Evolutionary conservation across 805 yeast species (phyloP).

Genomic region (Zygoascus tannicola): DNA sequence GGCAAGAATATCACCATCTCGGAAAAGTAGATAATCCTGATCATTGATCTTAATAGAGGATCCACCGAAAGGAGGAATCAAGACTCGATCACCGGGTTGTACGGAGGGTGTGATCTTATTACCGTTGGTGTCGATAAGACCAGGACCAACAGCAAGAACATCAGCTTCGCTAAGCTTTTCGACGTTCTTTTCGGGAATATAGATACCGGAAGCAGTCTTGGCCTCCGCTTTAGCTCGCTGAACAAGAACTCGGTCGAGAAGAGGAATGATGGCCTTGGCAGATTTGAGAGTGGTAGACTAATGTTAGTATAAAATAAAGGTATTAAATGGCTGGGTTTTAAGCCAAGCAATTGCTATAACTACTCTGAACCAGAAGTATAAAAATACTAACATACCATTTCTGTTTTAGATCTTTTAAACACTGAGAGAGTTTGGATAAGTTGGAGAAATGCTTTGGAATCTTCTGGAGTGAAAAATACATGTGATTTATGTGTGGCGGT

Average conservation of each 20-base stretch:
- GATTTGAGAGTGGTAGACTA: conserved; percentile 45
- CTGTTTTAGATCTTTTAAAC: neutral
- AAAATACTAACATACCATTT: conserved; percentile 1
- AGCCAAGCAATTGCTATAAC: too few species aligned
- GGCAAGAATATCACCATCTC: conserved; percentile 92
- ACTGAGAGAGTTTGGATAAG: neutral
- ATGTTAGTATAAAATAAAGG: neutral
- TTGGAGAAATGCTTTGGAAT: conserved; percentile 1
- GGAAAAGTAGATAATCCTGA: conserved; percentile 62
- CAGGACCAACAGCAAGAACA: conserved; percentile 94
- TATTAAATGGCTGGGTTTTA: too few species aligned
- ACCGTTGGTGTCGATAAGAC: conserved; percentile 69
- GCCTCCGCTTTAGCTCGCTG: conserved; percentile 89
- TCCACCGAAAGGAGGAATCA: conserved; percentile 94
- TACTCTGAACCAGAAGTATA: neutral
- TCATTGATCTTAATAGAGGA: conserved; percentile 79
- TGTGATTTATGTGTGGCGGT: neutral
- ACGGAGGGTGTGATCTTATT: conserved; percentile 64
- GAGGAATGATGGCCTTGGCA: conserved; percentile 81
- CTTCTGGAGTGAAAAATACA: conserved; percentile 2
- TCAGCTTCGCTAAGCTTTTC: conserved; percentile 88
- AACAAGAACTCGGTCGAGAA: conserved; percentile 91
- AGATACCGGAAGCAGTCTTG: conserved; percentile 86
- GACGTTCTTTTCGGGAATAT: conserved; percentile 92
- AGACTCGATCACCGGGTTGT: conserved; percentile 82